phyloP scores from a whole-genome alignment of 352 stramenopile genomes.

The Phytopythium mirpurense region DNA sequence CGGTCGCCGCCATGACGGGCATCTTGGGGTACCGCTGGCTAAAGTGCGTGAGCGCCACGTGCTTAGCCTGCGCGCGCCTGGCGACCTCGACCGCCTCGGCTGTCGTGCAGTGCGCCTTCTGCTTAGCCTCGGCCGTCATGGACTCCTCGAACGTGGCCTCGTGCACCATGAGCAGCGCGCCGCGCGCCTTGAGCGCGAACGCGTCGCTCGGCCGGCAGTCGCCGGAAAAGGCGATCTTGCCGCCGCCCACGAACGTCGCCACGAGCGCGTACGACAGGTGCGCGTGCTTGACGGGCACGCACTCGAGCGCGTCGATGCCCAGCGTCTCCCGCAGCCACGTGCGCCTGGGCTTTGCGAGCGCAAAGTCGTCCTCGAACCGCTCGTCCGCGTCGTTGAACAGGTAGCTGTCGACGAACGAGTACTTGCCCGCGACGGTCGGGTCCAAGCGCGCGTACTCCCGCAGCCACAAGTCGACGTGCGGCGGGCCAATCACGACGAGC shows the following conservation, averaged over 20 bases:
- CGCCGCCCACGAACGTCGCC: conserved; percentile 49
- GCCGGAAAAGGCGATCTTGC: conserved; percentile 92
- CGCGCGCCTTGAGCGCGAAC: conserved; percentile 46
- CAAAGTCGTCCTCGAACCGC: conserved; percentile 19
- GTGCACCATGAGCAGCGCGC: conserved; percentile 92
- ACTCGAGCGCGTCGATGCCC: conserved; percentile 46
- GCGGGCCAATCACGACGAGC: conserved; percentile 91
- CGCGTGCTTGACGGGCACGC: conserved; percentile 86
- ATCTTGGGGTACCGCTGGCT: conserved; percentile 84
- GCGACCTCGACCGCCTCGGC: conserved; percentile 89
- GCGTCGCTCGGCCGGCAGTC: conserved; percentile 90
- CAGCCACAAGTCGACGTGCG: conserved; percentile 86
- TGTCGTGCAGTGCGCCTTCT: conserved; percentile 95
- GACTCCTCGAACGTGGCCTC: conserved; percentile 97
- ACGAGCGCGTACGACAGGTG: conserved; percentile 89
- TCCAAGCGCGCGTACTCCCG: conserved; percentile 88
- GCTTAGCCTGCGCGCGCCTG: conserved; percentile 63
- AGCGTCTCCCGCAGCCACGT: conserved; percentile 35
- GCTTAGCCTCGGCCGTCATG: conserved; percentile 88
- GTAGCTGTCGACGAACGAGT: conserved; percentile 88
- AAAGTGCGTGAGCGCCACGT: conserved; percentile 96
- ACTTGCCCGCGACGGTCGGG: conserved; percentile 69
- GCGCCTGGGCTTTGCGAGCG: conserved; percentile 27
- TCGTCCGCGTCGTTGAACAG: conserved; percentile 60
- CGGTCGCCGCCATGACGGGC: conserved; percentile 24